Evolutionary conservation across 164 flowering plant species (phyloP), one percentile per base, ranked within the genome.

Genomic region (Santalum album): DNA sequence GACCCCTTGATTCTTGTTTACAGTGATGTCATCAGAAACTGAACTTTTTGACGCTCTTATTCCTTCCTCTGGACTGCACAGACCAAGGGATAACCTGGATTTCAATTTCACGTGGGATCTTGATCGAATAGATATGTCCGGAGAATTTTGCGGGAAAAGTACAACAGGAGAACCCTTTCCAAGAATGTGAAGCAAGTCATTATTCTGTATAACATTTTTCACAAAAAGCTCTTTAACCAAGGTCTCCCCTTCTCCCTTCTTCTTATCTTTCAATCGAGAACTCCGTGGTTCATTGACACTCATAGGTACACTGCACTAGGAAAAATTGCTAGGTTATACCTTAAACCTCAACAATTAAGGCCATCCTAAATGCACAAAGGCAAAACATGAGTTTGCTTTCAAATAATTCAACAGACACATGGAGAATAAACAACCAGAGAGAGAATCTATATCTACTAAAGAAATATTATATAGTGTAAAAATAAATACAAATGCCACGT

Each of bases 261-360:
- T 84, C 75, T 76, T 90, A 64, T 85, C 84, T 72, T 87, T 90
- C 25, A 90, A 62, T 29, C 99, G 69, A 40, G 95, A 94, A 77
- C 99, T 94, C 27, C 95, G 78, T 40, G 95, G 96, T 56, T 77
- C 95, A 54, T 47, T 55, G 45, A 71, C 57, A 54, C 65, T 72
- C 59, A 38, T 65, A 26, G 90, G 83, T 25, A 70, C 61, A 58
- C 98, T 88, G 79, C 62, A 61, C 16, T 62, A 5, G 27, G 62
- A 54, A 49, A 60, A 65, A 52, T 29, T 18, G 25, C 34, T 3
- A 29, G 34, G 34, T 29, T 29, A 29, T 29, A 29, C 9, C 9
- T 29, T 29, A 29, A 29, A 29, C 34, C 34, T 4, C 34, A 3
- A 29, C 4, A 52, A 34, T 7, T 45, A 2, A 45, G 15, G 17